Evolutionary conservation across 768 basidiomycete genomes (phyloP), one percentile per base, ranked within the genome.

Genomic region (Suillus hirtellus): DNA sequence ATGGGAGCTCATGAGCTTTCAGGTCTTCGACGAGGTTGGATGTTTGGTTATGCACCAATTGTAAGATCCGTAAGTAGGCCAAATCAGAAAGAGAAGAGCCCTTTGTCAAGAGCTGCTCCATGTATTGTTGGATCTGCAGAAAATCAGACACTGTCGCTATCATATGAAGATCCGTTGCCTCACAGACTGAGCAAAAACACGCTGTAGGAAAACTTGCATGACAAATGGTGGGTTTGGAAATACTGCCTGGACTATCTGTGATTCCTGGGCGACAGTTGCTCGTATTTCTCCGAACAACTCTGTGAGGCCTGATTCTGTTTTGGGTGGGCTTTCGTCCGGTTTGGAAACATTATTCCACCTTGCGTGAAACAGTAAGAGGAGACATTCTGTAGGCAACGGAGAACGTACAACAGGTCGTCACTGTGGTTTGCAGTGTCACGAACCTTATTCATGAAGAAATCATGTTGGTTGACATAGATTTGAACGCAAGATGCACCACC

Each of bases 391-490:
- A 53, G 31, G 3, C 11, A 17, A 58, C 31, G 31, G 10, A 59
- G 42, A 38, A 74, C 84, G 60, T 62, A 90, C 86, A 90, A 72
- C 61, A 83, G 59, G n/a, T 80, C 79, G 69, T 89, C 88, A 38
- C 85, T 80, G 46, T 78, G 76, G 15, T 82, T 76, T 64, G 82
- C 82, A 38, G 81, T 80, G 60, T 89, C 89, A 42, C 90, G 87
- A 44, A 93, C 87, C 60, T 93, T 86, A 72, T 96, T 96, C 74
- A 99, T 98, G 82, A 99, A 99, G 81, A 99, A 99, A 73, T 99
- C 97, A 69, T 99, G 97, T 73, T 99, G 97, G 70, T 99, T 99
- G 61, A 99, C 97, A 70, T 99, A 99, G 14, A 99, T 93, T 76
- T 98, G 96, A 6, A 99, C 92, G 71, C 97, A 99, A 0, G 95